Base-by-base conservation (phyloP, 345 rosid genomes). In the Syzygium aromaticum region DNA sequence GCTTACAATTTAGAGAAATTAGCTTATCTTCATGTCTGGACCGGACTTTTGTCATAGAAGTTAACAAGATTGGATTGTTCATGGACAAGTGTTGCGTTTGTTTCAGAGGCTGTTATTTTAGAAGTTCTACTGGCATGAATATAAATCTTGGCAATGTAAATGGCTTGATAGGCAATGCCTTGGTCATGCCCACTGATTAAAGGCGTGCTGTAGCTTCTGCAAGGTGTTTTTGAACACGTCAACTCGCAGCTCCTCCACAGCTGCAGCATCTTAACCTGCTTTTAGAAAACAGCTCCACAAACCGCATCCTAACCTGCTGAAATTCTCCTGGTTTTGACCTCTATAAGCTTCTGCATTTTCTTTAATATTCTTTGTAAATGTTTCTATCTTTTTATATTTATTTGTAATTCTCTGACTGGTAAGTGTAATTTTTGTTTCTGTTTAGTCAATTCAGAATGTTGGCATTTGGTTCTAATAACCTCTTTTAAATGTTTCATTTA, bases 401-500 rank as follows among this genome's bases (percentile, higher is more conserved):
- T 17, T 17, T 33, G 49, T 38, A 73, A 19, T 33, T 67, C 22
- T 67, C 46, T 0, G 13, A 67, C 14, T 1, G 46, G 80, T 8
- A 3, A 64, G 12, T 67, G 38, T 67, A 33, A 9, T 67, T 33
- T 67, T 67, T 33, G 46, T 67, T 33, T 67, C 49, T 67, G 46
- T 25, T 33, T 33, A 33, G 49, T 73, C 25, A 73, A 73, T 73
- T 73, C 25, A 73, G 80, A 33, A 33, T 33, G 80, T 33, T 73
- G 80, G 25, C 25, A 73, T 73, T 73, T 73, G 80, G 80, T 73
- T 33, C 25, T 19, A 11, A 73, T 73, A 33, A 33, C 43, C 14
- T 17, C 28, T 87, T 88, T 84, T 33, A 86, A 80, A 14, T 87
- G 54, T 87, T 89, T 73, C 80, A 86, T 93, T 92, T 94, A 96